Percentiles rank a stretch among this genome's conserved stretches.
These are phyloP conservation scores for Eutypa lata DNA, from an alignment of 2,329 filamentous ascomycete species.

Conservation along the genomic window DNA sequence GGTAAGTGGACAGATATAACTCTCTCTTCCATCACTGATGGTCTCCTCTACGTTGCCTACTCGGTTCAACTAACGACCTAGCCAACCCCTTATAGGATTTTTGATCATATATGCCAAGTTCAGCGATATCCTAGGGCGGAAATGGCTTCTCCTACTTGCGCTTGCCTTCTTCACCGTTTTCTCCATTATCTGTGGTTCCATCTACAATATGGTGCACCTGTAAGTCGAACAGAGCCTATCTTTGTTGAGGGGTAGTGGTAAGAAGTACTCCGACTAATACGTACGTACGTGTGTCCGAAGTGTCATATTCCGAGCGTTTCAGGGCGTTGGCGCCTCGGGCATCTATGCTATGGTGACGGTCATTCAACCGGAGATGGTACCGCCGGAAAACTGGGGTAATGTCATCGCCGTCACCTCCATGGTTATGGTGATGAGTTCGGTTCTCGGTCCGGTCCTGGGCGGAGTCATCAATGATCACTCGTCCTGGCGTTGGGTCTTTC, in stretches of 20 bases:
- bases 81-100: conserved; percentile 26
- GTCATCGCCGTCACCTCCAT: conserved; percentile 32
- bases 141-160: conserved; percentile 32
- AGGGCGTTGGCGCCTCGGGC: conserved; percentile 45
- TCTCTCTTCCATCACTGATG: not conserved
- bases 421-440: conserved; percentile 37
- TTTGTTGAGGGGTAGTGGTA: too few species aligned
- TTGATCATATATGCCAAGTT: conserved; percentile 40
- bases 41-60: not conserved
- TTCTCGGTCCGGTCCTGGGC: conserved; percentile 41
- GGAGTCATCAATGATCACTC: conserved; percentile 37
- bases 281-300: not conserved
- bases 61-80: not conserved
- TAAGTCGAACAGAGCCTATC: conserved; percentile 6
- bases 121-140: conserved; percentile 43
- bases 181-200: conserved; percentile 37
- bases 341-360: conserved; percentile 41
- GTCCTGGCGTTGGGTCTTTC: conserved; percentile 46
- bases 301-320: conserved; percentile 35
- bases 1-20: conserved; percentile 22
- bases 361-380: conserved; percentile 33
- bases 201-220: conserved; percentile 30
- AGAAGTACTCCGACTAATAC: not conserved
- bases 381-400: conserved; percentile 28
- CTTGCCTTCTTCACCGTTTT: conserved; percentile 37